phyloP scores from a whole-genome alignment of 1,284 basidiomycete species.

The Meira miltonrushii region DNA sequence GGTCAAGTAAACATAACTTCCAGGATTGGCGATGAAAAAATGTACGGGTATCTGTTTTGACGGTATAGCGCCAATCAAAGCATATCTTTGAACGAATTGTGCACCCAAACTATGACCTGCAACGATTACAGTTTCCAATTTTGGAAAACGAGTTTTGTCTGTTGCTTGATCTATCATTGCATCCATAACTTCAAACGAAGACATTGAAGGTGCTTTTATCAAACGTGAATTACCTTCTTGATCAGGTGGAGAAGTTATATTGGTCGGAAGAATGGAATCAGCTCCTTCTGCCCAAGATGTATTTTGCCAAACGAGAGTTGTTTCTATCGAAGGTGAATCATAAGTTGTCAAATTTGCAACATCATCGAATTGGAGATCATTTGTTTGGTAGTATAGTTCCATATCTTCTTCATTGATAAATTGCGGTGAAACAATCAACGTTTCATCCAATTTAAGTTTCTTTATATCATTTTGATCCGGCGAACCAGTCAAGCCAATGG shows the following conservation, averaged over 20 bases:
- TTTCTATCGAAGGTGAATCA: constrained; percentile 7
- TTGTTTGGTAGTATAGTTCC: constrained; percentile 9
- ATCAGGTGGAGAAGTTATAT: background rate
- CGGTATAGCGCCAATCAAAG: constrained; percentile 28
- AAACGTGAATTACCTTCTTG: background rate
- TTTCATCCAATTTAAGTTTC: constrained; percentile 21
- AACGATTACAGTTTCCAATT: constrained; percentile 31
- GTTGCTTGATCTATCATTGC: constrained; percentile 21
- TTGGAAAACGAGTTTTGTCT: constrained; percentile 25
- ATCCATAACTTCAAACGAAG: constrained; percentile 24
- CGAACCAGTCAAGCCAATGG: constrained; percentile 18
- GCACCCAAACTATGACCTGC: constrained; percentile 23
- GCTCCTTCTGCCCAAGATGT: constrained; percentile 28
- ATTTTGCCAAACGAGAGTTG: constrained; percentile 23
- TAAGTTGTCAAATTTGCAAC: constrained; percentile 12
- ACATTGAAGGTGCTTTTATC: background rate
- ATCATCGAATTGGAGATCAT: background rate
- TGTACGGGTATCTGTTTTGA: constrained; percentile 25
- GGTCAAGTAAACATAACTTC: constrained; percentile 28
- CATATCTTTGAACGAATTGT: constrained; percentile 34
- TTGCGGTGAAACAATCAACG: constrained; percentile 33
- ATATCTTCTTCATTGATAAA: constrained; percentile 32
- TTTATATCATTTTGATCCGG: constrained; percentile 11
- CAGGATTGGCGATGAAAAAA: constrained; percentile 37
- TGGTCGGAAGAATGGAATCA: constrained; percentile 8